Percentiles rank a stretch among this genome's conserved stretches.
phyloP scores from a whole-genome alignment of 2,329 filamentous ascomycete species.

The Cercospora brassicicola region DNA sequence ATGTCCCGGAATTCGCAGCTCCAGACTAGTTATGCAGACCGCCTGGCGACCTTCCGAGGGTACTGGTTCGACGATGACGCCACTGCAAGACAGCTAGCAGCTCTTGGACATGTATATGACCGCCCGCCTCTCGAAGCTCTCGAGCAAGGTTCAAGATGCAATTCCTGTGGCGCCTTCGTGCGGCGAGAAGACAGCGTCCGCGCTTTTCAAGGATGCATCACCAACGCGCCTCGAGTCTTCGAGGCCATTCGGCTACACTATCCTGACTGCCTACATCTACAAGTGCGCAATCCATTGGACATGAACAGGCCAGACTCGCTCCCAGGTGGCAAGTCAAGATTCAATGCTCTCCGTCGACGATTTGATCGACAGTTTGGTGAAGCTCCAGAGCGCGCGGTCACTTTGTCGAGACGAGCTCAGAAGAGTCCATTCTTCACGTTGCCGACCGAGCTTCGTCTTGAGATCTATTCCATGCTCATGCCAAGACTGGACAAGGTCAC shows the following conservation, averaged over 20 bases:
- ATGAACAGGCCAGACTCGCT: background rate
- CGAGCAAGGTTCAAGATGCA: conserved; percentile 37
- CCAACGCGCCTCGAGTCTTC: background rate
- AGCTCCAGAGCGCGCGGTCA: background rate
- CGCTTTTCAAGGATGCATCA: conserved; percentile 26
- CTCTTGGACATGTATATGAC: conserved; percentile 37
- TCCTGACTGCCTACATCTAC: conserved; percentile 28
- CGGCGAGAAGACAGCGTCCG: conserved; percentile 28
- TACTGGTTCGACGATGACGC: conserved; percentile 31
- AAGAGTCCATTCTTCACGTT: conserved; percentile 47
- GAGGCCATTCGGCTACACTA: conserved; percentile 27
- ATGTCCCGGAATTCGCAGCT: conserved; percentile 7
- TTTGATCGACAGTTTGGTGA: conserved; percentile 17
- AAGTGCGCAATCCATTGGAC: conserved; percentile 34
- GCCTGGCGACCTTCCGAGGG: conserved; percentile 26
- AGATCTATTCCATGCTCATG: conserved; percentile 53
- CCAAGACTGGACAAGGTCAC: conserved; percentile 27
- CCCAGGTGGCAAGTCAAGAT: conserved; percentile 12
- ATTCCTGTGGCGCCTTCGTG: conserved; percentile 33
- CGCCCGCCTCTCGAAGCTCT: conserved; percentile 35
- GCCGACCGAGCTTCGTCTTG: conserved; percentile 61
- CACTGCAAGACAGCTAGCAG: conserved; percentile 35
- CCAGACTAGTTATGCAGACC: conserved; percentile 15
- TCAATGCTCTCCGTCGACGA: conserved; percentile 20
- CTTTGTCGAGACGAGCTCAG: conserved; percentile 4